Base-by-base conservation (phyloP, 2,329 filamentous ascomycete genomes). In the Leptographium flavum region DNA sequence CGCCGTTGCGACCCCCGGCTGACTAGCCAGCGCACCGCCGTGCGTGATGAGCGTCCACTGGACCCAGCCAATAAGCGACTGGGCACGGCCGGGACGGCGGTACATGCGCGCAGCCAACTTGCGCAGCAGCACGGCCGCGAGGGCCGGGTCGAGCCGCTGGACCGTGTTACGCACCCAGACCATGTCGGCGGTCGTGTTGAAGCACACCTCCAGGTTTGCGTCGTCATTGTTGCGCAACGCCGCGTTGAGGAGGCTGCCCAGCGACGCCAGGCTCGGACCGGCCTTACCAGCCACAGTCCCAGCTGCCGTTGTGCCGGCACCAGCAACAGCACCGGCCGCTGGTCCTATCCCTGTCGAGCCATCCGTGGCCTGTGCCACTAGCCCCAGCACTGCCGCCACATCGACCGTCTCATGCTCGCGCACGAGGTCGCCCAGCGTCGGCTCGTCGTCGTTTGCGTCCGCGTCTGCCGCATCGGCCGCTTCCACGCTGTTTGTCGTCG, bases 11-110 rank as follows among this genome's bases (percentile, higher is more conserved):
- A 94, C 71, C 51, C 88, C 82, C n/a, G 84, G 79, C 60, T 94
- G 86, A 28, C 82, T 82, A 11, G 88, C 86, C 42, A 98, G 40
- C 44, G 88, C 88, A 52, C 90, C 92, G 53, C 92, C 92, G 58
- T 98, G 92, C 2, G 85, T 81, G 30, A 95, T 79, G 45, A 95
- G 75, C 1, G 87, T 90, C 86, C 87, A 94, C 63, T 95, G 88
- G 37, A 96, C 83, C 88, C 92, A 98, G 15, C 83, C 77, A 74
- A 95, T 88, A 28, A 98, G 75, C 57, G 81, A 85, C 43, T 88
- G 87, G 14, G 92, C 90, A 45, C 92, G 78, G 4, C 90, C 92
- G 1, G 92, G 92, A 38, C 87, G 79, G 53, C 83, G 77, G 63
- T 94, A 82, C 59, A 98, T 76, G 48, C 88, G 76, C 54, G 93